Base-by-base conservation (phyloP, 495 filamentous ascomycete genomes). In the Penicillium lagena region DNA sequence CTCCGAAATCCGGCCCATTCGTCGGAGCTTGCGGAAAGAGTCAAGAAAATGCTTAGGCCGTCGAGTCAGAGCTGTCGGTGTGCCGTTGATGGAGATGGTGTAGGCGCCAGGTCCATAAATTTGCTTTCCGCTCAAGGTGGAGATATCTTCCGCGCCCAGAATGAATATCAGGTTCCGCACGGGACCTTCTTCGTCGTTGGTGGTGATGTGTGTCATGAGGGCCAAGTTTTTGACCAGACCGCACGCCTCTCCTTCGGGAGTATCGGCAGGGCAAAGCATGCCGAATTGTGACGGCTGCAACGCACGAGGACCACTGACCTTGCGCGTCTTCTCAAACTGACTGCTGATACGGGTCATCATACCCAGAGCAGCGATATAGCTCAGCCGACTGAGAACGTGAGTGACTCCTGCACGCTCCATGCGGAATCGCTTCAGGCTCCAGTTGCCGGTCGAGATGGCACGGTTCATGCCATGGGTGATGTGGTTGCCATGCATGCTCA, bases 291-390 rank as follows among this genome's bases (percentile, higher is more conserved):
- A 97, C 9, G 93, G 88, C 60, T 99, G 93, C 12, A 99, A 73
- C 9, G 94, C 93, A 73, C 93, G 82, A 54, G 93, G 93, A 43
- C 94, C 94, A 58, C 81, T 86, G 50, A 99, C 87, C 62, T 99
- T 99, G 51, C 93, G 71, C 2, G 91, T 96, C 74, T 97, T 97
- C 60, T 97, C 93, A 59, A 99, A 97, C 70, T 97, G 93, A 78
- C 87, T 94, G 68, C 82, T 90, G 53, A 97, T 97, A 54, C 93
- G 82, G 9, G 94, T 97, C 94, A 99, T 97, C 94, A 97, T 97
- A 44, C 94, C 94, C n/a, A 99, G 77, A 9, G 94, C 94, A 52
- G 86, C 87, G 67, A 97, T 96, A 58, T 96, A 99, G 62, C 90
- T 96, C 37, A 97, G 70, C 35, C 93, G 81, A 68, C 90, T 96